phyloP scores from a whole-genome alignment of 179 eudicot genomes.

The Monotropa hypopitys region DNA sequence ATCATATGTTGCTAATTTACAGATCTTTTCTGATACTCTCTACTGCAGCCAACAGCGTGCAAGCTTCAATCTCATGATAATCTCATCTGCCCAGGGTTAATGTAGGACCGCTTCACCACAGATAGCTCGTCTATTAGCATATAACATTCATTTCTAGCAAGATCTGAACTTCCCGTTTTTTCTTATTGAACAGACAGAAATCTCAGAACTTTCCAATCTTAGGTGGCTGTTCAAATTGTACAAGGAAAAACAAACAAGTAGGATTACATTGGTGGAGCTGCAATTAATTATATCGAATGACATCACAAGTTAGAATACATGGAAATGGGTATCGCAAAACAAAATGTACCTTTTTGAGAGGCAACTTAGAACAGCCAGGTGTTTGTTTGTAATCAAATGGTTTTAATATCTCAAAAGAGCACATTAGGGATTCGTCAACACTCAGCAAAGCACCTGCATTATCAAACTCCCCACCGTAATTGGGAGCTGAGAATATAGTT shows the following conservation, averaged over 20 bases:
- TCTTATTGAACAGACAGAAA: neutral
- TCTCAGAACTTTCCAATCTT: constrained; percentile 15
- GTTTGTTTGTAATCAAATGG: constrained; percentile 27
- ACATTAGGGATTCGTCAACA: constrained; percentile 46
- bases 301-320: neutral
- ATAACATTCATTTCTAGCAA: neutral
- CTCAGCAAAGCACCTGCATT: constrained; percentile 74
- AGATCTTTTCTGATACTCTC: neutral
- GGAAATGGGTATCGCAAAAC: neutral
- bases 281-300: neutral
- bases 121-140: neutral
- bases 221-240: constrained; percentile 15
- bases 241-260: neutral
- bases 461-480: constrained; percentile 79
- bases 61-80: constrained; percentile 6
- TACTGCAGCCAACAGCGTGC: neutral
- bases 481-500: constrained; percentile 78
- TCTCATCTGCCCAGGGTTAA: neutral
- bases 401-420: constrained; percentile 75
- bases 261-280: neutral
- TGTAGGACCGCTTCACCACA: neutral
- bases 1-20: constrained; percentile 9
- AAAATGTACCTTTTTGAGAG: constrained; percentile 47
- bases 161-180: constrained; percentile 3
- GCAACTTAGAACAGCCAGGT: constrained; percentile 37